Conservation (phyloP, 306 rosid species). For the Coriaria nepalensis region DNA sequence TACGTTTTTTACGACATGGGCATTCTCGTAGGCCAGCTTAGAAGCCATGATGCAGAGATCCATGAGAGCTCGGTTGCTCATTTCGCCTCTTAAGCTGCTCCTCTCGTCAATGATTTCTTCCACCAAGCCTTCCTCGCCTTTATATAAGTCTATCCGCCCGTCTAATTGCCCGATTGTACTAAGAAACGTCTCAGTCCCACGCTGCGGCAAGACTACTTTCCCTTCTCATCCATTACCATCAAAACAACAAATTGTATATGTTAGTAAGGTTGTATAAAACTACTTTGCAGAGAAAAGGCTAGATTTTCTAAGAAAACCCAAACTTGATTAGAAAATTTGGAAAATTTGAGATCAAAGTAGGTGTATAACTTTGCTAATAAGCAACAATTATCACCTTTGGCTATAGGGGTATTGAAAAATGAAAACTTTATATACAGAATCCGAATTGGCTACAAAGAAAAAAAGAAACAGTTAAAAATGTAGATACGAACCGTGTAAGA, state of each 20-base stretch:
- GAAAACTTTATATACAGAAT: too few relatives aligned
- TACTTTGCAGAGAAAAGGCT: too few relatives aligned
- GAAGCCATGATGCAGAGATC: slow-evolving; percentile 72
- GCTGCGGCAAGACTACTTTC: slow-evolving; percentile 34
- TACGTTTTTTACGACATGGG: slow-evolving; percentile 22
- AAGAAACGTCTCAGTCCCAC: slow-evolving; percentile 48
- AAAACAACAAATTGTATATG: too few relatives aligned
- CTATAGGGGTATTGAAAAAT: too few relatives aligned
- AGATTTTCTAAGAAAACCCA: too few relatives aligned
- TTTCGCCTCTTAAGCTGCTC: slow-evolving; percentile 11
- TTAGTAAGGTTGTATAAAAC: too few relatives aligned
- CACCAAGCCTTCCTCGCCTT: slow-evolving; percentile 13
- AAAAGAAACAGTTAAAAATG: too few relatives aligned
- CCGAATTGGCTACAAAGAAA: too few relatives aligned
- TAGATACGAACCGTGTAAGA: slow-evolving; percentile 30
- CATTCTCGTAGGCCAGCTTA: slow-evolving; percentile 68
- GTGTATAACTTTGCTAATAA: too few relatives aligned
- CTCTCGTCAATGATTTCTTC: slow-evolving; percentile 14
- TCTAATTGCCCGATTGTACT: slow-evolving; percentile 59
- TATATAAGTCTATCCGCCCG: slow-evolving; percentile 33
- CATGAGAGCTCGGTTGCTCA: slow-evolving; percentile 36
- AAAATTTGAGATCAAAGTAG: background rate
- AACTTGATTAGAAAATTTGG: too few relatives aligned
- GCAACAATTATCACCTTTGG: too few relatives aligned
- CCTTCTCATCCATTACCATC: slow-evolving; percentile 32